Percentiles rank a stretch among this genome's conserved stretches.
phyloP scores from a whole-genome alignment of 2,329 filamentous ascomycete genomes.

The Colletotrichum costaricense region DNA sequence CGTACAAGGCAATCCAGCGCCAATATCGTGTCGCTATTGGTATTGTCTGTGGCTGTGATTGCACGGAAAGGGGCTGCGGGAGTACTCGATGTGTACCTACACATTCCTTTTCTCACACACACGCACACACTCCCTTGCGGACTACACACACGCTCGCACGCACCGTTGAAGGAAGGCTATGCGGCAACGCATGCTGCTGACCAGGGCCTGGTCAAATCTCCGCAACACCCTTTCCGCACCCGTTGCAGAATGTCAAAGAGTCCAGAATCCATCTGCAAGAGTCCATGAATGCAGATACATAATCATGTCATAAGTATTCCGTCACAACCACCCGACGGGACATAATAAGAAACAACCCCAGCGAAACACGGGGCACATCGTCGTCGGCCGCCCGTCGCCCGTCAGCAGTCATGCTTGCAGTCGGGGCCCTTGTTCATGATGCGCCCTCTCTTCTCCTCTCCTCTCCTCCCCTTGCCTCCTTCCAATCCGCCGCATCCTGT shows the following conservation, averaged over 20 bases:
- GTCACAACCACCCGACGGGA: slow-evolving; percentile 3
- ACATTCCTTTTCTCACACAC: not conserved
- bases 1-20: not conserved
- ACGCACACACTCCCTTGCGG: not conserved
- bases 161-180: not conserved
- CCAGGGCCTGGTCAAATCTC: slow-evolving; percentile 29
- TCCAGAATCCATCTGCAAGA: not conserved
- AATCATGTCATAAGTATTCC: slow-evolving; percentile 29
- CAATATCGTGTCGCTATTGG: not conserved
- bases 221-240: not conserved
- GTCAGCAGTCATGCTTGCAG: not conserved
- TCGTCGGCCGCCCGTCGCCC: not conserved
- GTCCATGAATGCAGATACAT: slow-evolving; percentile 13
- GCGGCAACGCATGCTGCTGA: not conserved
- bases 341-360: not conserved
- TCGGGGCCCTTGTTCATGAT: not conserved
- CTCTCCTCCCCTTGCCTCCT: not conserved
- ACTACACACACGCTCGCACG: not conserved
- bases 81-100: not conserved
- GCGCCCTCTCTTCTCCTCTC: not conserved
- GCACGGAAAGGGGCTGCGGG: not conserved
- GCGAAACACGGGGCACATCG: not conserved
- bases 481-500: not conserved
- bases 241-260: not conserved
- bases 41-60: not conserved